Conservation (phyloP, 345 rosid genomes). For the Arabis alpina region DNA sequence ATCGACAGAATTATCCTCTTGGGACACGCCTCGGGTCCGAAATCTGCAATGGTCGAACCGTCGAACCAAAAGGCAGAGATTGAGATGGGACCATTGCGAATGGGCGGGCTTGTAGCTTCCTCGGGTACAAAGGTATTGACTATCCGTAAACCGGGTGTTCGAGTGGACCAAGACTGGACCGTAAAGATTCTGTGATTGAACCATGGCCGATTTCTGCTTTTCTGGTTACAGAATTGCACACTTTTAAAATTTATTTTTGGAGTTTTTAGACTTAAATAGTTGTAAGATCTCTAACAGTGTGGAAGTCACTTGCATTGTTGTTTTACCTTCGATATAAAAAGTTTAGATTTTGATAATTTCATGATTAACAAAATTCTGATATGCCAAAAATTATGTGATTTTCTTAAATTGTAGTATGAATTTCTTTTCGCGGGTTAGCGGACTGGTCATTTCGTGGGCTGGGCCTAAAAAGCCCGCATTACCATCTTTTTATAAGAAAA, state of each 20-base stretch:
- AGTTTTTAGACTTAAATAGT: conserved; percentile 32
- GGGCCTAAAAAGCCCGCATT: too few relatives aligned
- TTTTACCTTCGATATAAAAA: conserved; percentile 17
- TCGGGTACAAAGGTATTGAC: conserved; percentile 58
- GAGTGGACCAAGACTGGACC: conserved; percentile 82
- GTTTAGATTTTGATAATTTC: conserved; percentile 17
- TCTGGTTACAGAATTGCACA: conserved; percentile 13
- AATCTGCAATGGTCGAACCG: conserved; percentile 70
- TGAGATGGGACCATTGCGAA: conserved; percentile 67
- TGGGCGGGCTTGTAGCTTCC: conserved; percentile 45
- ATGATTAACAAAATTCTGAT: conserved; percentile 3
- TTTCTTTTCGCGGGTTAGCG: too few relatives aligned
- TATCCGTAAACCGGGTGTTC: conserved; percentile 81
- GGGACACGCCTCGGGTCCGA: conserved; percentile 57
- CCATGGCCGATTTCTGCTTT: conserved; percentile 21
- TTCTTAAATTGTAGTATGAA: not conserved
- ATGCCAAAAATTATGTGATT: not conserved
- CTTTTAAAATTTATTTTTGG: not conserved
- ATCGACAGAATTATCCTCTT: conserved; percentile 84
- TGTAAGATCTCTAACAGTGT: conserved; percentile 37
- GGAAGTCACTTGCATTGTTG: conserved; percentile 18
- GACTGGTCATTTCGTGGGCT: not conserved
- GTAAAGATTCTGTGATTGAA: conserved; percentile 60
- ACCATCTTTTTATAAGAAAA: too few relatives aligned
- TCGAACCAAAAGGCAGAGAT: conserved; percentile 60